Base-by-base conservation (phyloP, 352 stramenopile species). In the Phytophthora gonapodyides region DNA sequence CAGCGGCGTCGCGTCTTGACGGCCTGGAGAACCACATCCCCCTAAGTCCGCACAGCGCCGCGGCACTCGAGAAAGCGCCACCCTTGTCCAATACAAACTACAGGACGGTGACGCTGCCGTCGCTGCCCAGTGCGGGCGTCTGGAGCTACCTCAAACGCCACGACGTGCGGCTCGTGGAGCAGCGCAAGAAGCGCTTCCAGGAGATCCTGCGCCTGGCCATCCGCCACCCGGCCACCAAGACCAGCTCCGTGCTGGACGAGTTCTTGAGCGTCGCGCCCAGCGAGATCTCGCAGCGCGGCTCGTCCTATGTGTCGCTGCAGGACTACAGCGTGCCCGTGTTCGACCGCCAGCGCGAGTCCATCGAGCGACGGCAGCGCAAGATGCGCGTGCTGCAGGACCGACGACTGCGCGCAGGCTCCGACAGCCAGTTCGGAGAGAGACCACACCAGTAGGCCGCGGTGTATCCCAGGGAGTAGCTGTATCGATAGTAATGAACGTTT, bases 101-200 rank as follows among this genome's bases (percentile, higher is more conserved):
- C 49, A 62, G 74, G 31, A 64, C 71, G 11, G 73, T 88, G 33
- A 76, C 57, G 24, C 69, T 95, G 44, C 86, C 86, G 5, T 50
- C 77, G 7, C 64, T 95, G 19, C 86, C 86, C 4, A 90, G 71
- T 38, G 84, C 82, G 5, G 86, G 86, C 30, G 78, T 95, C 21
- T 93, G 84, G 84, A 88, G 80, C 9, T 93, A 91, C 47, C 57
- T 93, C 0, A 93, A 92, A 69, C 83, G 85, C 19, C 84, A 95
- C 42, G 86, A 95, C 54, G 74, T 88, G 21, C 74, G 79, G 0
- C 73, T 93, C 5, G 79, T 95, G 11, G 82, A 95, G 53, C 82
- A 91, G 65, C 84, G 86, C 46, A 91, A 92, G 57, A 82, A 81
- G 57, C 74, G 78, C 3, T 93, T 95, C 61, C 81, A 95, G 43